A percentile compares a stretch with the other conserved stretches of the same genome.
These are phyloP conservation scores for Helenozyma rhizophorensis DNA, from an alignment of 805 yeast species.

Conservation along the genomic window DNA sequence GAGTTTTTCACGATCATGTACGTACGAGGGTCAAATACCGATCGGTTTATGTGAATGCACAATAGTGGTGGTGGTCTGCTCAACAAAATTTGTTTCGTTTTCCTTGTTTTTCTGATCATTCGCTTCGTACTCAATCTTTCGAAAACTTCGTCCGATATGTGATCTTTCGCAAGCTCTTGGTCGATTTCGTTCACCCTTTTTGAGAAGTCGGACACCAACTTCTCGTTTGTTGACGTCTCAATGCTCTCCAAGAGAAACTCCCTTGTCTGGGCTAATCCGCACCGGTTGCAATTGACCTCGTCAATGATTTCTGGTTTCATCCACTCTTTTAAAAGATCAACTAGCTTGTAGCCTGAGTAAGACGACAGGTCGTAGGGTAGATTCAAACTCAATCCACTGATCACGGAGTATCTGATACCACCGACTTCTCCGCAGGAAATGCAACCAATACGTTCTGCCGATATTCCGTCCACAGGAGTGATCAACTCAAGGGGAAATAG, in stretches of 20 bases:
- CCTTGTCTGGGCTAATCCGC: conserved; percentile 66
- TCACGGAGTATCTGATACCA: conserved; percentile 79
- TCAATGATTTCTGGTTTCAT: conserved; percentile 79
- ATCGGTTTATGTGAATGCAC: conserved; percentile 85
- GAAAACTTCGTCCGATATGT: conserved; percentile 76
- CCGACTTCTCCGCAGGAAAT: conserved; percentile 89
- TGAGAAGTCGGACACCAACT: conserved; percentile 25
- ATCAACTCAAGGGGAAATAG: conserved; percentile 53
- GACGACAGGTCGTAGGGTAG: conserved; percentile 48
- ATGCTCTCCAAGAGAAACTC: conserved; percentile 44
- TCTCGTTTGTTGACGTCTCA: conserved; percentile 35
- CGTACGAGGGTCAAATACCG: conserved; percentile 85
- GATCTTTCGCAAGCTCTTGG: conserved; percentile 55
- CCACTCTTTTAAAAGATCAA: conserved; percentile 61
- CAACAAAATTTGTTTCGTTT: conserved; percentile 77
- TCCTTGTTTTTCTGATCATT: conserved; percentile 68
- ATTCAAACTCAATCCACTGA: conserved; percentile 69
- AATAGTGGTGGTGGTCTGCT: conserved; percentile 80
- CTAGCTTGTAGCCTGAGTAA: conserved; percentile 34
- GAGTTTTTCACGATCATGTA: conserved; percentile 81
- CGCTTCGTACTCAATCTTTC: conserved; percentile 69
- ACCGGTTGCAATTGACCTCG: conserved; percentile 92
- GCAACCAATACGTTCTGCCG: conserved; percentile 89
- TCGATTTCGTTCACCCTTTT: conserved; percentile 29
- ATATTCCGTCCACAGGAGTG: conserved; percentile 90